A percentile compares a stretch with the other conserved stretches of the same genome.
Conservation (phyloP, 352 stramenopile genomes). For the Globisporangium recalcitrans region DNA sequence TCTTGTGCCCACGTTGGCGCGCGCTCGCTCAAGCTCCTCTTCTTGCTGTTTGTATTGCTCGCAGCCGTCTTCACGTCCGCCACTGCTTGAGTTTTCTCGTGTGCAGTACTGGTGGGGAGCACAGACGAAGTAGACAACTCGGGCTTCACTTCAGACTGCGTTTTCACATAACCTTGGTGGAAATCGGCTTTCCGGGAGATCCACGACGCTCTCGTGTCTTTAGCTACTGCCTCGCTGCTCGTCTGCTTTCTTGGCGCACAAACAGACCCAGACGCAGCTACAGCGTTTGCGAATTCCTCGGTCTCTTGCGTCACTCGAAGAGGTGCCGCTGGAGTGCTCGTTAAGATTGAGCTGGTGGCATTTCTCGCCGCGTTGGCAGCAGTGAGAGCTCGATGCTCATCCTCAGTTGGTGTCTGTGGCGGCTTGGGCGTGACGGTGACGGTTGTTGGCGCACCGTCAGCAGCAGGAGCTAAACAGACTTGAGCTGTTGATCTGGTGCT, state of each 20-base stretch:
- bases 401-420: not conserved
- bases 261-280: not conserved
- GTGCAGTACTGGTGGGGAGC: not conserved
- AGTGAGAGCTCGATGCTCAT: not conserved
- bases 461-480: not conserved
- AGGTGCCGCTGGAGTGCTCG: no score
- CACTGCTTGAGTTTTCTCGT: no score
- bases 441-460: not conserved
- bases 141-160: not conserved
- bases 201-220: slow-evolving; percentile 1
- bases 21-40: not conserved
- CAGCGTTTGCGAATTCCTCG: not conserved
- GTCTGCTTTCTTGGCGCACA: not conserved
- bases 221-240: no score
- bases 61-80: not conserved
- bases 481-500: not conserved
- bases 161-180: not conserved
- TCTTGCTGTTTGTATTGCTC: not conserved
- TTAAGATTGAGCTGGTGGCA: not conserved
- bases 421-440: not conserved
- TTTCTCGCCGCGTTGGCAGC: not conserved
- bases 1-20: slow-evolving; percentile 40
- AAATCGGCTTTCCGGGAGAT: slow-evolving; percentile 12
- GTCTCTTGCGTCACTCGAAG: not conserved
- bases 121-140: not conserved